Conservation (phyloP, 2,329 filamentous ascomycete genomes). For the Paecilomyces sp. region DNA sequence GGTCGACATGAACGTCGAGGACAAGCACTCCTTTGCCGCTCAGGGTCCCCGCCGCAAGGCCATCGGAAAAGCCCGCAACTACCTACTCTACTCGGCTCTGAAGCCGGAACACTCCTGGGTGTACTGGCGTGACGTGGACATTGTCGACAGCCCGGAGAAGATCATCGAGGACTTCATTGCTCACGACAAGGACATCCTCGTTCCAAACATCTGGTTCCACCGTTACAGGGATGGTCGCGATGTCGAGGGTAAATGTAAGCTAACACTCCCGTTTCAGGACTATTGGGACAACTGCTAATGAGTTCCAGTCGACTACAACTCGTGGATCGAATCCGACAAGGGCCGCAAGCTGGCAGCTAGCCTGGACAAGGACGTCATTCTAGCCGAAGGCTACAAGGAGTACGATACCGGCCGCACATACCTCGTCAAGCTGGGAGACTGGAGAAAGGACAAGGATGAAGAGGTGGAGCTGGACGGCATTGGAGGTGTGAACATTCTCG, state of each 20-base stretch:
- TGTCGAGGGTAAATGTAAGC: slow-evolving; percentile 89
- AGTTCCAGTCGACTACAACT: slow-evolving; percentile 85
- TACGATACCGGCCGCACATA: slow-evolving; percentile 85
- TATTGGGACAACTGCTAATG: slow-evolving; percentile 13
- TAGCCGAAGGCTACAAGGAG: slow-evolving; percentile 94
- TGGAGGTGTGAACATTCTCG: slow-evolving; percentile 92
- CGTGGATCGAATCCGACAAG: slow-evolving; percentile 91
- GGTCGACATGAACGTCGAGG: slow-evolving; percentile 70
- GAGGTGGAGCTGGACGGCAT: slow-evolving; percentile 92
- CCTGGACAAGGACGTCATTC: slow-evolving; percentile 70
- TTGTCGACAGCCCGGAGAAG: slow-evolving; percentile 76
- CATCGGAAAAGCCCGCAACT: slow-evolving; percentile 88
- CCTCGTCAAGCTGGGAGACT: slow-evolving; percentile 87
- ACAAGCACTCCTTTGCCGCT: slow-evolving; percentile 77
- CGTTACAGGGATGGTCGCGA: slow-evolving; percentile 72
- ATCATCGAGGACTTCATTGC: slow-evolving; percentile 94
- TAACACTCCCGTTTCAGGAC: background rate
- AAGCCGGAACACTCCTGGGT: slow-evolving; percentile 97
- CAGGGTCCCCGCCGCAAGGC: slow-evolving; percentile 86
- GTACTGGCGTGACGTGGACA: slow-evolving; percentile 97
- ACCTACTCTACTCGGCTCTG: slow-evolving; percentile 72
- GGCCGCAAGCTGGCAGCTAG: slow-evolving; percentile 65
- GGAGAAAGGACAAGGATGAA: slow-evolving; percentile 83
- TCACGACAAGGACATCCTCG: slow-evolving; percentile 85
- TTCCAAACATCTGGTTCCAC: slow-evolving; percentile 98